Evolutionary conservation across 805 yeast genomes (phyloP), one percentile per base, ranked within the genome.

Genomic region (Pichia ethanolica): DNA sequence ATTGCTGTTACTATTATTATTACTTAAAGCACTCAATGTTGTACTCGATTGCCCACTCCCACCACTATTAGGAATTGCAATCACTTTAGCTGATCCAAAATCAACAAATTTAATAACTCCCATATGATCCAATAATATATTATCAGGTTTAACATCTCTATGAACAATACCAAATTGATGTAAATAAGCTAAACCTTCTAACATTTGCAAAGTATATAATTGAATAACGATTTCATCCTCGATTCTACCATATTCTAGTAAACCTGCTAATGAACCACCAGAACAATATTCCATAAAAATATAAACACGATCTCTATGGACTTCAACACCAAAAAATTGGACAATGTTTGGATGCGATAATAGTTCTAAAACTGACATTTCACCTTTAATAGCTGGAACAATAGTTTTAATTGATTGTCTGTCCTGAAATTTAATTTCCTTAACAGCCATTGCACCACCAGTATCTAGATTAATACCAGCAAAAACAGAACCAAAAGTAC

Each of bases 261-360:
- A 69, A 7, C 86, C 80, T 0, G 96, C 89, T 50, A 93, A 71
- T 0, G 98, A 90, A 1, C 98, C 98, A 38, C 97, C 93, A 58
- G 90, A 95, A 71, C 99, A 93, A 68, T 79, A 90, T 67, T 93
- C 99, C 99, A 93, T 93, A 65, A 93, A 93, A 34, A 93, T 83
- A 64, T 89, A 90, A 14, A 93, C 97, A 55, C 87, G 81, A 65
- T 93, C 98, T 47, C 97, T 77, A 66, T 93, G 98, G 6, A 93
- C 97, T 65, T 93, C 98, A 36, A 93, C 97, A 46, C 99, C 99
- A 61, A 81, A 90, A 64, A 91, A 93, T 63, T 90, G 97, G 6
- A 93, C 98, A 57, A 93, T 86, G 62, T 93, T 93, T 9, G 98
- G 98, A 68, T 93, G 99, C 53, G 89, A 86, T 52, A 93, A 72